Evolutionary conservation across 371 early-diverging fungal genomes (phyloP).

Genomic region (Entomophthora muscae): DNA sequence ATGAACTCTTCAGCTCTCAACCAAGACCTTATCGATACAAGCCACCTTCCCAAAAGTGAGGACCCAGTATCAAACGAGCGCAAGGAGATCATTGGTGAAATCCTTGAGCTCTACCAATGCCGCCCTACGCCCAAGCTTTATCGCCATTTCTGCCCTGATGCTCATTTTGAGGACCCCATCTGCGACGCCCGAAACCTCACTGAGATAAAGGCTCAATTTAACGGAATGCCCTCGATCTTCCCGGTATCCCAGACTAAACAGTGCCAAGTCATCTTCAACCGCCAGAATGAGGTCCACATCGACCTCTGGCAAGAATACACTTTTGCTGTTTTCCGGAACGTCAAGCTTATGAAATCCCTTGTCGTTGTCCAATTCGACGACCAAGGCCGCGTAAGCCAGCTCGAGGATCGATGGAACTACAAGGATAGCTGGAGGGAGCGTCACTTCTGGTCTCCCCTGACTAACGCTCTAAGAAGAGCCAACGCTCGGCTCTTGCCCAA

Average conservation of each 20-base stretch:
- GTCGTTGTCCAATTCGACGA: not conserved
- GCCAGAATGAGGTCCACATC: not conserved
- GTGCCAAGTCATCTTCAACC: not conserved
- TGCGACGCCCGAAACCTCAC: conserved; percentile 5
- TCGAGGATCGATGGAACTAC: conserved; percentile 4
- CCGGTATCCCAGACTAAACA: not conserved
- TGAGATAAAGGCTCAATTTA: not conserved
- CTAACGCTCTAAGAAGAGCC: not conserved
- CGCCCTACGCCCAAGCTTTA: not conserved
- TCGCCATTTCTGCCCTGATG: not conserved
- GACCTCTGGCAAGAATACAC: not conserved
- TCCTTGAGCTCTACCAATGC: conserved; percentile 1
- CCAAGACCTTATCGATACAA: not conserved
- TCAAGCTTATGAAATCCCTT: not conserved
- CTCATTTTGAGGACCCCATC: not conserved
- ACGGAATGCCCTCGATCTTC: not conserved
- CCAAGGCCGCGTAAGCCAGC: not conserved
- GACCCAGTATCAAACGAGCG: not conserved
- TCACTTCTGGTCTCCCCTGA: not conserved
- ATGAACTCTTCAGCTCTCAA: not conserved
- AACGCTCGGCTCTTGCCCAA: not conserved
- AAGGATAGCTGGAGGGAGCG: not conserved
- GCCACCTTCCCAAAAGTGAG: not conserved
- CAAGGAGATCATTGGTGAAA: not conserved
- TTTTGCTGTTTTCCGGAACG: not conserved